Conservation (phyloP, 2,329 filamentous ascomycete genomes). For the Penicillium corylophilum region DNA sequence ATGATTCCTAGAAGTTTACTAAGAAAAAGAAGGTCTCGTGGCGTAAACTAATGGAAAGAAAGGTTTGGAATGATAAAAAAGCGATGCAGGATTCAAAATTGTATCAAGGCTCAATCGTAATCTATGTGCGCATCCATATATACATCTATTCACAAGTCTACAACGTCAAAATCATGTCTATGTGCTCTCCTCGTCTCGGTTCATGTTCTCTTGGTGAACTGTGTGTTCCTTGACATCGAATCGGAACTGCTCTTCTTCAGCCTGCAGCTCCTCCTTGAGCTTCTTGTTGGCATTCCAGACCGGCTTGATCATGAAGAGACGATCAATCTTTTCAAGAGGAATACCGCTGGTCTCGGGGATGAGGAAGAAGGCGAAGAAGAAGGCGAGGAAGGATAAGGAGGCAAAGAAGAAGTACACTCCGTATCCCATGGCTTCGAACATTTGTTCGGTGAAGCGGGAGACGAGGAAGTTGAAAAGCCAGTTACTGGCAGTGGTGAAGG, state of each 20-base stretch:
- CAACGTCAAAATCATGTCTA: background rate
- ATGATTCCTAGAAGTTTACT: no score
- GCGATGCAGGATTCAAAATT: background rate
- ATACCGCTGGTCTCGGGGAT: constrained; percentile 66
- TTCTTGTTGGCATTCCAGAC: constrained; percentile 37
- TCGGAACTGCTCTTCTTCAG: constrained; percentile 39
- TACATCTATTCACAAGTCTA: constrained; percentile 13
- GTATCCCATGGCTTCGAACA: constrained; percentile 48
- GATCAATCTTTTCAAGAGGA: constrained; percentile 64
- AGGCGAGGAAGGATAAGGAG: constrained; percentile 58
- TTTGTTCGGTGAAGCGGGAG: constrained; percentile 40
- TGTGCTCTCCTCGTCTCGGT: constrained; percentile 1
- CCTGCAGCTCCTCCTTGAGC: constrained; percentile 34
- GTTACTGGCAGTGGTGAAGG: constrained; percentile 54
- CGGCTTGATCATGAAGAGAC: constrained; percentile 52
- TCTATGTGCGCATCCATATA: constrained; percentile 12
- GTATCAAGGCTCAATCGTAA: constrained; percentile 4
- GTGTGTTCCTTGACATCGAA: constrained; percentile 27
- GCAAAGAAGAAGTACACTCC: constrained; percentile 70
- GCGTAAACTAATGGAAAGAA: background rate
- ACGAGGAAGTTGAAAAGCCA: constrained; percentile 40
- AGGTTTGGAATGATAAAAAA: background rate
- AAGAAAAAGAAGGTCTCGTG: no score
- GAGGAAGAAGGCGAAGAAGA: constrained; percentile 61
- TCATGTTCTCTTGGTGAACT: constrained; percentile 19